Percentiles rank a stretch among this genome's conserved stretches.
These are phyloP conservation scores for Cystobasidium pallidum DNA, from an alignment of 1,284 basidiomycete species.

Conservation along the genomic window DNA sequence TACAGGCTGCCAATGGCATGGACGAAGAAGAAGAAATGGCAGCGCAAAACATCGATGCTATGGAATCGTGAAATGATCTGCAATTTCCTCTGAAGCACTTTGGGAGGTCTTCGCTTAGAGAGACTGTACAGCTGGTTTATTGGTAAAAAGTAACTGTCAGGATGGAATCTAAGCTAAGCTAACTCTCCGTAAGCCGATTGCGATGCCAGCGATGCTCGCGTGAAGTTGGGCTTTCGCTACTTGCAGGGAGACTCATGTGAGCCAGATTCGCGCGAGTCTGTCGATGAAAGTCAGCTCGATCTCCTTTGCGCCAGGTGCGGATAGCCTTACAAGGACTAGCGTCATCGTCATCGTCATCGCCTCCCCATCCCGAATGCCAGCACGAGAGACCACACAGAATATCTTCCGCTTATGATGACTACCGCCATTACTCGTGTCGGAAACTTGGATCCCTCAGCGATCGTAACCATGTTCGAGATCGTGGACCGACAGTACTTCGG, in stretches of 20 bases:
- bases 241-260: slow-evolving; percentile 42
- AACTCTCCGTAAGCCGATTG: slow-evolving; percentile 26
- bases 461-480: slow-evolving; percentile 16
- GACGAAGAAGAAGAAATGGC: slow-evolving; percentile 37
- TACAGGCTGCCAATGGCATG: not conserved
- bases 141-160: too few species aligned
- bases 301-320: not conserved
- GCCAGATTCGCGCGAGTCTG: slow-evolving; percentile 40
- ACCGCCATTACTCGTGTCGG: not conserved
- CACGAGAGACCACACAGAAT: slow-evolving; percentile 1
- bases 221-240: slow-evolving; percentile 38
- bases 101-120: too few species aligned
- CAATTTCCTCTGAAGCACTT: too few species aligned
- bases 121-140: too few species aligned
- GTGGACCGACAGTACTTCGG: too few species aligned
- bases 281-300: not conserved
- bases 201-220: slow-evolving; percentile 35
- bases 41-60: slow-evolving; percentile 32
- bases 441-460: not conserved
- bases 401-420: slow-evolving; percentile 7
- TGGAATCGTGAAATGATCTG: slow-evolving; percentile 9
- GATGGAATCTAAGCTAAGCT: too few species aligned
- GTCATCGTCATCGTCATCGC: slow-evolving; percentile 38
- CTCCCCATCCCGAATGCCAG: slow-evolving; percentile 15
- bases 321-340: slow-evolving; percentile 31